phyloP scores from a whole-genome alignment of 1,139 yeast genomes.

The Hemisphaericaspora subhashii region DNA sequence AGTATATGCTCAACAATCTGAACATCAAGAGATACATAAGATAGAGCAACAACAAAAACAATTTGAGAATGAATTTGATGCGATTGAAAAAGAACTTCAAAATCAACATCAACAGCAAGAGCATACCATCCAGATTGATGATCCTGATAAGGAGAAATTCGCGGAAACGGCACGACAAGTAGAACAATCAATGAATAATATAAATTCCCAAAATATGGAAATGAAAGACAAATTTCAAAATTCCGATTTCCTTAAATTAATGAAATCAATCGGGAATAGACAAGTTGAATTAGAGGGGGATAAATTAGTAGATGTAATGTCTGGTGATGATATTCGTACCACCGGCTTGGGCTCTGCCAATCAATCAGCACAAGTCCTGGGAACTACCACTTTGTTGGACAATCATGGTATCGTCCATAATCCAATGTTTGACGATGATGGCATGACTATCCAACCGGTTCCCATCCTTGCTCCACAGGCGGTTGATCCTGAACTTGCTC shows the following conservation, averaged over 20 bases:
- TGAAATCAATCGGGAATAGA: constrained; percentile 39
- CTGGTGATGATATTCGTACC: constrained; percentile 21
- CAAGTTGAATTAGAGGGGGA: constrained; percentile 44
- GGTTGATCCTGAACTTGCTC: background rate
- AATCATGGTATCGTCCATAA: background rate
- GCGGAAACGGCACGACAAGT: constrained; percentile 44
- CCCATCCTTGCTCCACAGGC: constrained; percentile 3
- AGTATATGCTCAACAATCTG: constrained; percentile 18
- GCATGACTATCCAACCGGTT: background rate
- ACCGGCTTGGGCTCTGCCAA: background rate
- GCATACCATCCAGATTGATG: constrained; percentile 11
- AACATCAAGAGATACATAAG: constrained; percentile 33
- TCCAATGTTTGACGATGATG: constrained; percentile 10
- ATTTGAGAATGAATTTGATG: constrained; percentile 39
- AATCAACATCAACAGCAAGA: constrained; percentile 13
- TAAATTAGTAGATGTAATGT: constrained; percentile 30
- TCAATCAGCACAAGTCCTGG: background rate
- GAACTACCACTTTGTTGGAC: background rate
- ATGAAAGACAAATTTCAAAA: constrained; percentile 36
- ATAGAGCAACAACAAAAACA: constrained; percentile 27
- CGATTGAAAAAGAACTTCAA: constrained; percentile 34
- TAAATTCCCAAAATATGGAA: constrained; percentile 21
- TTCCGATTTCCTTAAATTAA: constrained; percentile 41
- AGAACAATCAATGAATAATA: constrained; percentile 30
- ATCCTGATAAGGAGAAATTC: constrained; percentile 37